Percentiles rank a stretch among this genome's conserved stretches.
phyloP scores from a whole-genome alignment of 1,284 basidiomycete genomes.

The Tilletiaria anomala region DNA sequence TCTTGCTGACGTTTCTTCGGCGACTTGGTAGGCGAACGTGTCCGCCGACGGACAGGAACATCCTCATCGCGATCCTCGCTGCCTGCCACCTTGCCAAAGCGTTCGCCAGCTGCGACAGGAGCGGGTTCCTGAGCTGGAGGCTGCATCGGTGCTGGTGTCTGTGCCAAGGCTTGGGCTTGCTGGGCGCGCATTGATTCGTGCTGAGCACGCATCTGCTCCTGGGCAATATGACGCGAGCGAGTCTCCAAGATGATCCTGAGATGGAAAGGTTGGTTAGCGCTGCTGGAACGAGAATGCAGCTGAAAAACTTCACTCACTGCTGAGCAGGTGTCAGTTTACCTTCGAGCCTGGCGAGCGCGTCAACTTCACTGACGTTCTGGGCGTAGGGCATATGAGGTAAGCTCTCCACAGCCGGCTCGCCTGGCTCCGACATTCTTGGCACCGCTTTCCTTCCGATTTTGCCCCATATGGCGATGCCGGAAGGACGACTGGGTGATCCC shows the following conservation, averaged over 20 bases:
- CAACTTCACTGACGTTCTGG: neutral
- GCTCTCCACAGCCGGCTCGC: neutral
- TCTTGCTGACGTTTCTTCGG: no score
- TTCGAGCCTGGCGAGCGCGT: slow-evolving; percentile 5
- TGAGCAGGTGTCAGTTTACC: slow-evolving; percentile 24
- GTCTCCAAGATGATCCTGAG: slow-evolving; percentile 27
- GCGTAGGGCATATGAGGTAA: neutral
- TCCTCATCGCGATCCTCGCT: no score
- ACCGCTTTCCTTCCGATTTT: slow-evolving; percentile 2
- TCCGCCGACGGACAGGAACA: no score
- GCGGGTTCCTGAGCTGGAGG: no score
- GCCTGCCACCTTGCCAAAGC: no score
- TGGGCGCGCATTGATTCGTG: no score
- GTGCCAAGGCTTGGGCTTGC: no score
- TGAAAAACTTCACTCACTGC: slow-evolving; percentile 4
- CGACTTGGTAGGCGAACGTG: no score
- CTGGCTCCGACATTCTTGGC: neutral
- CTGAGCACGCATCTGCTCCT: slow-evolving; percentile 15
- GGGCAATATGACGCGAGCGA: slow-evolving; percentile 14
- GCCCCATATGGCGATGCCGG: no score
- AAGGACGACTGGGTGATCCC: no score
- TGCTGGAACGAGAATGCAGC: neutral
- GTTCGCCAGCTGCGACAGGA: no score
- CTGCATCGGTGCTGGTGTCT: no score
- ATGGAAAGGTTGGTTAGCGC: neutral